These are phyloP conservation scores for Malassezia globosa DNA, from an alignment of 1,284 basidiomycete species.

Conservation along the genomic window DNA sequence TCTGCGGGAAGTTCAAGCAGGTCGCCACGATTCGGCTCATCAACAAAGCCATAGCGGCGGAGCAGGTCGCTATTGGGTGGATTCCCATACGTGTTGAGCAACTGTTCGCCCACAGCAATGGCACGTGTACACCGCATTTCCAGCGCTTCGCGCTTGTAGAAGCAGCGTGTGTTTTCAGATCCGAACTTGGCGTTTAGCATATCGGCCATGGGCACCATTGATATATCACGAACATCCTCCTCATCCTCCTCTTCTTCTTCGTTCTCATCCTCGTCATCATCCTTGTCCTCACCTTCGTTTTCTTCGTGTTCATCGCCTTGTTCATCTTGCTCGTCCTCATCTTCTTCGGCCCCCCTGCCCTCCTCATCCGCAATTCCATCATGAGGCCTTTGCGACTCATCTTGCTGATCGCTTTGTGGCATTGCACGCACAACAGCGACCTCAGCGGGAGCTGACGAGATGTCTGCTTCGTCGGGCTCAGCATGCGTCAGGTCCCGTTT, in stretches of 20 bases:
- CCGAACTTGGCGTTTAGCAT: conserved; percentile 52
- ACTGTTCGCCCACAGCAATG: conserved; percentile 72
- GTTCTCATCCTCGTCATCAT: conserved; percentile 22
- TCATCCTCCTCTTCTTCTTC: conserved; percentile 25
- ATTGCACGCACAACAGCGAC: conserved; percentile 12
- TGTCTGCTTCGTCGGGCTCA: conserved; percentile 14
- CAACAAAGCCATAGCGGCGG: conserved; percentile 85
- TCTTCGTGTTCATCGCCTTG: conserved; percentile 10
- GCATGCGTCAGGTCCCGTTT: conserved; percentile 20
- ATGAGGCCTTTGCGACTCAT: neutral
- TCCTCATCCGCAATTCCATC: conserved; percentile 26
- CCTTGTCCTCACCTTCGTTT: conserved; percentile 32
- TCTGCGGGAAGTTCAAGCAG: conserved; percentile 74
- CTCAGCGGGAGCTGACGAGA: conserved; percentile 7
- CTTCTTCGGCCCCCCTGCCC: conserved; percentile 25
- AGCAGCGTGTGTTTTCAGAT: conserved; percentile 58
- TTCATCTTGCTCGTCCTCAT: conserved; percentile 13
- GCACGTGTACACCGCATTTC: conserved; percentile 69
- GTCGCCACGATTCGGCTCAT: conserved; percentile 76
- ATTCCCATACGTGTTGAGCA: conserved; percentile 87
- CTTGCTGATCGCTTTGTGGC: neutral
- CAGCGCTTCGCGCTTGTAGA: conserved; percentile 62
- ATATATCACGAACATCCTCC: conserved; percentile 56
- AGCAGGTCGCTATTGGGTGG: conserved; percentile 89
- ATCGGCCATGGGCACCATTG: conserved; percentile 95